These are phyloP conservation scores for Picea glauca DNA, from an alignment of 75 land plant species.

Conservation along the genomic window DNA sequence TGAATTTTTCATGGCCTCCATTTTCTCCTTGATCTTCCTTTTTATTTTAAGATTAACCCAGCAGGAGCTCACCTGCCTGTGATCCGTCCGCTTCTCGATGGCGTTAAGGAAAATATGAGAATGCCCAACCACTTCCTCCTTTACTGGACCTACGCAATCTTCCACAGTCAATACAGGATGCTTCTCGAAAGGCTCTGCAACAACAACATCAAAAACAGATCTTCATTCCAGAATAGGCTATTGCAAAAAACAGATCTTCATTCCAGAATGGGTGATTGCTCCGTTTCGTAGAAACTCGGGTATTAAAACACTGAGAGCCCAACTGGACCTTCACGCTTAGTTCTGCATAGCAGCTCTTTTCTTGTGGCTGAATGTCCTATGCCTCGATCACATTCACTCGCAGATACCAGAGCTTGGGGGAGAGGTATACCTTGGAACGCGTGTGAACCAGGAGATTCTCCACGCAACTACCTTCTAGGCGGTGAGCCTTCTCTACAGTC, in stretches of 20 bases:
- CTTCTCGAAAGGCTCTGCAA: constrained; percentile 3
- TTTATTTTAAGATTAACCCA: neutral
- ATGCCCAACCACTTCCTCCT: constrained; percentile 37
- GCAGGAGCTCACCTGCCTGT: constrained; percentile 28
- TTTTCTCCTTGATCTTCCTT: too few relatives aligned
- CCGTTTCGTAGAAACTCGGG: constrained; percentile 12
- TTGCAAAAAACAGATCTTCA: neutral
- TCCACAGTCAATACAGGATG: constrained; percentile 54
- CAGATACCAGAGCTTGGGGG: too few relatives aligned
- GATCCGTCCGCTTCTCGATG: constrained; percentile 31
- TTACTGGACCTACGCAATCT: constrained; percentile 26
- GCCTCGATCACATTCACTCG: too few relatives aligned
- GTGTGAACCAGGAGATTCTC: too few relatives aligned
- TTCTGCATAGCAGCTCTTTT: too few relatives aligned
- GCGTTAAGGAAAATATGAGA: constrained; percentile 26
- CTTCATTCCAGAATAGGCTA: constrained; percentile 81
- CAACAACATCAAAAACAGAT: constrained; percentile 84
- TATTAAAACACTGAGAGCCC: constrained; percentile 57
- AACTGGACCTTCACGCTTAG: constrained; percentile 23
- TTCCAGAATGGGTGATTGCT: neutral
- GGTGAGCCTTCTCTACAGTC: too few relatives aligned
- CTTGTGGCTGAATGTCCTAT: too few relatives aligned
- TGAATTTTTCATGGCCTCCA: neutral
- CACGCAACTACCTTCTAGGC: too few relatives aligned
- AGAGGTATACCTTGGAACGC: neutral